A percentile compares a stretch with the other conserved stretches of the same genome.
phyloP scores from a whole-genome alignment of 768 basidiomycete genomes.

The Gelatoporia subvermispora region DNA sequence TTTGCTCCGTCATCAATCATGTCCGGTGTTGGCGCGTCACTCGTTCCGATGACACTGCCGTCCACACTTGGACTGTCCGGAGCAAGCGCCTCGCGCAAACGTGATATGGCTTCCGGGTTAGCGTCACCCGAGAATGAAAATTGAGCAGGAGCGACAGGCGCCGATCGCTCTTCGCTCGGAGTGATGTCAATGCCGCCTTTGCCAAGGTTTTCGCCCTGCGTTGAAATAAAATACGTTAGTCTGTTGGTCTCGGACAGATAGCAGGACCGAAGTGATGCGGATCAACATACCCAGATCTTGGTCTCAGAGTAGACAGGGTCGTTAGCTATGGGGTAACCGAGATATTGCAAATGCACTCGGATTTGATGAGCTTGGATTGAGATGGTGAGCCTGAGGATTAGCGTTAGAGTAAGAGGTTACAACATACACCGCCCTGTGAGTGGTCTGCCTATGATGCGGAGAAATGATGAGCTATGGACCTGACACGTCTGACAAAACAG shows the following conservation, averaged over 20 bases:
- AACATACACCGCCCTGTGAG: constrained; percentile 87
- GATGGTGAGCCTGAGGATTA: neutral
- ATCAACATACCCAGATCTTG: constrained; percentile 60
- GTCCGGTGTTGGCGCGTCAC: neutral
- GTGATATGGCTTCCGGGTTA: constrained; percentile 19
- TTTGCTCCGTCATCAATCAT: neutral
- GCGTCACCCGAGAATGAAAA: constrained; percentile 22
- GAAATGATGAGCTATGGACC: neutral
- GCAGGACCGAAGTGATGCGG: constrained; percentile 3
- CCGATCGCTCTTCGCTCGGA: constrained; percentile 60
- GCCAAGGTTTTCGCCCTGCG: constrained; percentile 66
- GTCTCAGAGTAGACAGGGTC: constrained; percentile 88
- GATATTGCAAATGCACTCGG: constrained; percentile 91
- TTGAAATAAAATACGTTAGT: neutral
- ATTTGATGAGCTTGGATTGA: constrained; percentile 81
- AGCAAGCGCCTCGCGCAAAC: neutral
- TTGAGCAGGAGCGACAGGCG: constrained; percentile 51
- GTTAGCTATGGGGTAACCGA: constrained; percentile 92
- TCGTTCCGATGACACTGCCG: neutral
- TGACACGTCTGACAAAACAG: neutral
- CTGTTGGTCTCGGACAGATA: neutral
- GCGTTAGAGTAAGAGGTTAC: neutral
- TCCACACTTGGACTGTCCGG: neutral
- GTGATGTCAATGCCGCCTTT: constrained; percentile 76
- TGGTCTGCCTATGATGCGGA: constrained; percentile 58